Conservation (phyloP, 257 asterid species). For the Lantana camara region DNA sequence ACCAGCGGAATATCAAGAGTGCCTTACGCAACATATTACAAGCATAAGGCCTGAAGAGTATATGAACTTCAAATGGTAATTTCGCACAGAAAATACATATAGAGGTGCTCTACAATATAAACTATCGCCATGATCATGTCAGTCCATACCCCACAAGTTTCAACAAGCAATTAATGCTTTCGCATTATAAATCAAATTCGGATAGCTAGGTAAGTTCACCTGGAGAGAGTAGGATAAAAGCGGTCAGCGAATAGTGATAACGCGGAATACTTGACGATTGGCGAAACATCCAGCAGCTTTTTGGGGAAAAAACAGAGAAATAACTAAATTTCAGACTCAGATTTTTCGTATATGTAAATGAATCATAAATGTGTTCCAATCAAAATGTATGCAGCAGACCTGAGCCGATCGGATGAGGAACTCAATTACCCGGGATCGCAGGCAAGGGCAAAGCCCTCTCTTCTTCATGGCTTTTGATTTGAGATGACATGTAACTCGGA, state of each 20-base stretch:
- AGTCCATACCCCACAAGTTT: conserved; percentile 5
- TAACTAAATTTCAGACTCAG: not conserved
- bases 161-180: conserved; percentile 8
- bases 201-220: conserved; percentile 28
- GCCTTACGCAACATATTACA: not conserved
- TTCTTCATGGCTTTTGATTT: conserved; percentile 27
- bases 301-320: no score
- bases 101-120: not conserved
- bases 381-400: conserved; percentile 19
- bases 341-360: not conserved
- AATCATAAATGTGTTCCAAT: not conserved
- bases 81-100: not conserved
- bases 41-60: conserved; percentile 5
- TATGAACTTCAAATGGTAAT: conserved; percentile 7
- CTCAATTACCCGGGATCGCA: conserved; percentile 45
- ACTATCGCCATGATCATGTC: not conserved
- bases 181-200: not conserved
- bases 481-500: no score
- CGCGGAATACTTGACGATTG: conserved; percentile 79
- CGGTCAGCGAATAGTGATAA: conserved; percentile 75
- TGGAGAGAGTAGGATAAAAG: conserved; percentile 61
- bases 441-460: conserved; percentile 38
- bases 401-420: conserved; percentile 54
- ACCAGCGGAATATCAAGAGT: not conserved
- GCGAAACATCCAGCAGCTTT: conserved; percentile 55